phyloP scores from a whole-genome alignment of 352 stramenopile genomes.

The Phytophthora brassicae region DNA sequence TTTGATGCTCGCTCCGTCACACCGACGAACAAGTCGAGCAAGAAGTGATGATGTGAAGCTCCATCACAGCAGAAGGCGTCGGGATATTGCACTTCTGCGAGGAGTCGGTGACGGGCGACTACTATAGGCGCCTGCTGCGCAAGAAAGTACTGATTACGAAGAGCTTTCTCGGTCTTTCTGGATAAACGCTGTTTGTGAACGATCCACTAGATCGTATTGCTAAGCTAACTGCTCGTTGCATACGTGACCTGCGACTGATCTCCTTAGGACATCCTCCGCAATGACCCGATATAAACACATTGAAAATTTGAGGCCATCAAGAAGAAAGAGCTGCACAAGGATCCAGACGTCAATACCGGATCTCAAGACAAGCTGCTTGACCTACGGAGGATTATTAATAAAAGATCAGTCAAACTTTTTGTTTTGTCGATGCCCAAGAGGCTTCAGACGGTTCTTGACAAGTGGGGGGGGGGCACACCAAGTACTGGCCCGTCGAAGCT shows the following conservation, averaged over 20 bases:
- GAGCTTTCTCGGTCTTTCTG: not conserved
- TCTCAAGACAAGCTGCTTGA: too few species aligned
- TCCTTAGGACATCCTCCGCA: not conserved
- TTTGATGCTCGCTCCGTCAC: not conserved
- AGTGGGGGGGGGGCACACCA: too few species aligned
- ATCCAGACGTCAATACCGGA: too few species aligned
- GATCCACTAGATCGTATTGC: not conserved
- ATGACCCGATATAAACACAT: not conserved
- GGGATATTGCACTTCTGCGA: not conserved
- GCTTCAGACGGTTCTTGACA: too few species aligned
- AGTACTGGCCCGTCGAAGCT: too few species aligned
- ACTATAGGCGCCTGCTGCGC: not conserved
- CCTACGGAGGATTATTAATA: too few species aligned
- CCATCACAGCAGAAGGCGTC: not conserved
- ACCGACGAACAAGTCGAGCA: constrained; percentile 1
- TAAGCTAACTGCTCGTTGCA: not conserved
- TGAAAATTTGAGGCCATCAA: not conserved
- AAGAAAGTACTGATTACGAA: not conserved
- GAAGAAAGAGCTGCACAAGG: not conserved
- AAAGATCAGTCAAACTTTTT: too few species aligned
- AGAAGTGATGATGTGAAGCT: not conserved
- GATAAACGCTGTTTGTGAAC: not conserved
- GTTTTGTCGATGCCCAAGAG: too few species aligned
- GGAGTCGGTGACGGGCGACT: not conserved
- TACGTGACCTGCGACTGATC: not conserved